These are phyloP conservation scores for Botrytis medusae DNA, from an alignment of 2,329 filamentous ascomycete species.

Conservation along the genomic window DNA sequence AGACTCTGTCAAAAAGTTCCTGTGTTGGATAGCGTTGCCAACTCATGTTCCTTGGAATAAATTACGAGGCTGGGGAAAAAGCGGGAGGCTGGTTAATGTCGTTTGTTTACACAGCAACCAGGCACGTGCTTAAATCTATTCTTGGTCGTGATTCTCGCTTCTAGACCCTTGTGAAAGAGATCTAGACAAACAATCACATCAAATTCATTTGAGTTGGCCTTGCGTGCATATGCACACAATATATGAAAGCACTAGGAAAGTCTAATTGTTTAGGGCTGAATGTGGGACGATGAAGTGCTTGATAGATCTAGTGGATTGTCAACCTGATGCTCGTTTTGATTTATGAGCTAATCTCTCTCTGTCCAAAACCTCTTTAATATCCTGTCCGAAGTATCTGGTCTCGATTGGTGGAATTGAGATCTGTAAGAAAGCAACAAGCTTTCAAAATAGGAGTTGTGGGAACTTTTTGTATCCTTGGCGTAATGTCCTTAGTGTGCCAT, in stretches of 20 bases:
- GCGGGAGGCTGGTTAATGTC: constrained; percentile 20
- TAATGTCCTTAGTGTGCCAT: neutral
- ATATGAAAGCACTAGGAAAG: neutral
- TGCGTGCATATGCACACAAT: constrained; percentile 4
- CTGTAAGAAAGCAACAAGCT: neutral
- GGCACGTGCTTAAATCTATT: neutral
- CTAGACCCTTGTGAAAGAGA: neutral
- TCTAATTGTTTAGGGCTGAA: neutral
- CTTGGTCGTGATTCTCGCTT: neutral
- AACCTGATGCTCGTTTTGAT: neutral
- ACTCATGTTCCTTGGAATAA: constrained; percentile 18
- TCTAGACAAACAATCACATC: neutral
- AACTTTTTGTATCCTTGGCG: neutral
- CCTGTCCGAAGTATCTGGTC: neutral
- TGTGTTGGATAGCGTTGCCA: constrained; percentile 10
- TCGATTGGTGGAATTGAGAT: neutral
- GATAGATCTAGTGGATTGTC: neutral
- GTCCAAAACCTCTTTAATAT: neutral
- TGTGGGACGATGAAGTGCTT: neutral
- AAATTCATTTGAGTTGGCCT: neutral
- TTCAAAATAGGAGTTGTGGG: neutral
- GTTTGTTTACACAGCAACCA: constrained; percentile 21
- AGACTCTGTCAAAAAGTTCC: neutral
- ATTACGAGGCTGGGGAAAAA: constrained; percentile 22
- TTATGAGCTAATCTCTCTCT: neutral